Evolutionary conservation across 1,284 basidiomycete species (phyloP).

Genomic region (Anthracocystis walkeri): DNA sequence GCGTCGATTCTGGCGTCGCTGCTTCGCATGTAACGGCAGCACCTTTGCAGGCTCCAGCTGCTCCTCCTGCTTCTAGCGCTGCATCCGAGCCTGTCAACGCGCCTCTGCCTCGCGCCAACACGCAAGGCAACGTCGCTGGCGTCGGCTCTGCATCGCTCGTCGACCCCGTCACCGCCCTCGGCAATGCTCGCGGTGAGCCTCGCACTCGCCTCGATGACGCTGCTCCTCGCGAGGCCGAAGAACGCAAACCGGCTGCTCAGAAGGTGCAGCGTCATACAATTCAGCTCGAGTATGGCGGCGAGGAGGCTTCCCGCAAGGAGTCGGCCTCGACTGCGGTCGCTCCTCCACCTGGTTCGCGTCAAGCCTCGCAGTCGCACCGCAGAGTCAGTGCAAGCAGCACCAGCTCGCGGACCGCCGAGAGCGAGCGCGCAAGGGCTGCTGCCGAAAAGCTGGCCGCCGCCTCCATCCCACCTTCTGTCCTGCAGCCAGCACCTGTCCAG

Average conservation of each 20-base stretch:
- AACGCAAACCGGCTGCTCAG: slow-evolving; percentile 43
- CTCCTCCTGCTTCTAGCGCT: slow-evolving; percentile 2
- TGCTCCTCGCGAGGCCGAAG: slow-evolving; percentile 18
- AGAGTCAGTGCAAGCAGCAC: slow-evolving; percentile 42
- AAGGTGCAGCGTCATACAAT: slow-evolving; percentile 66
- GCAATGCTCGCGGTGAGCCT: slow-evolving; percentile 54
- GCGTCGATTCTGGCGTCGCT: slow-evolving; percentile 2
- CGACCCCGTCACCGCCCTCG: slow-evolving; percentile 47
- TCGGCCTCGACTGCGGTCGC: slow-evolving; percentile 13
- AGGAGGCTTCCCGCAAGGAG: slow-evolving; percentile 41
- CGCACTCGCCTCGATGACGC: slow-evolving; percentile 48
- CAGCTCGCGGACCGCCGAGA: slow-evolving; percentile 18
- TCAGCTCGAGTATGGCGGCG: slow-evolving; percentile 63
- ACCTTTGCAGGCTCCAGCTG: slow-evolving; percentile 8
- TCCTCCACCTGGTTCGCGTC: slow-evolving; percentile 31
- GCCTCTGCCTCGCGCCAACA: slow-evolving; percentile 16
- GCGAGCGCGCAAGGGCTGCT: slow-evolving; percentile 31
- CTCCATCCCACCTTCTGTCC: slow-evolving; percentile 33
- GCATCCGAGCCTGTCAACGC: slow-evolving; percentile 6
- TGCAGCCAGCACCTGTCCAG: slow-evolving; percentile 29
- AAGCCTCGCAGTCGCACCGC: slow-evolving; percentile 29
- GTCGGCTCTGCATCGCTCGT: slow-evolving; percentile 11
- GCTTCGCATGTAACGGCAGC: slow-evolving; percentile 5
- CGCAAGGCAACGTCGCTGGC: slow-evolving; percentile 23
- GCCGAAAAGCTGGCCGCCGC: slow-evolving; percentile 46